These are phyloP conservation scores for Naematelia encephala DNA, from an alignment of 768 basidiomycete genomes.

Conservation along the genomic window DNA sequence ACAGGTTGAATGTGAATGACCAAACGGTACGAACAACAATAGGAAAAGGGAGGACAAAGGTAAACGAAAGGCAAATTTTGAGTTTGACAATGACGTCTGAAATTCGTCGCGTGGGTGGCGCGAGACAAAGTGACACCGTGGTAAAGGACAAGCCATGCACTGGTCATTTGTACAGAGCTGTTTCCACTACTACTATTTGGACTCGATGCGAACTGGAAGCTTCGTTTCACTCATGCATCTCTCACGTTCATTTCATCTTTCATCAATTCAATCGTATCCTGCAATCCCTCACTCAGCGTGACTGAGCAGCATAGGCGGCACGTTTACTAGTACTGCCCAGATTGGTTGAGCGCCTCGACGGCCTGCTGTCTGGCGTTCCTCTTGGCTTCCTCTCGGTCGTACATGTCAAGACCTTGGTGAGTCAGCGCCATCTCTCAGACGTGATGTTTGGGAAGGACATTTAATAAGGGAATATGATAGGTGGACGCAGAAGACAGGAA, in stretches of 20 bases:
- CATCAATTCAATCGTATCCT: background rate
- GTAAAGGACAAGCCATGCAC: no score
- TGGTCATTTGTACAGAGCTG: no score
- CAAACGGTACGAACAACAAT: background rate
- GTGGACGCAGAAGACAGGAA: no score
- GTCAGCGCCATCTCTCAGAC: no score
- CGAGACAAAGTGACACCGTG: no score
- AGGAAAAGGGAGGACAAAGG: background rate
- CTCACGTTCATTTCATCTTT: background rate
- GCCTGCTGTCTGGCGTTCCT: slow-evolving; percentile 41
- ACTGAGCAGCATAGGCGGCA: no score
- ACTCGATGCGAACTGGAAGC: no score
- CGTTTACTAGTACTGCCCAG: slow-evolving; percentile 31
- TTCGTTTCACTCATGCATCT: background rate
- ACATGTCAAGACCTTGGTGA: slow-evolving; percentile 48
- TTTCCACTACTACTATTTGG: no score
- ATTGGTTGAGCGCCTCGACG: slow-evolving; percentile 34
- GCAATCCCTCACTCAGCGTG: no score
- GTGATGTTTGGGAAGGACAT: no score
- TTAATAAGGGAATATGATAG: no score
- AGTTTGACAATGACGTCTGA: background rate
- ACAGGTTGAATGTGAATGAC: background rate
- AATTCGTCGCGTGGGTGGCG: no score
- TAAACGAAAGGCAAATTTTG: background rate
- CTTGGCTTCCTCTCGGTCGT: slow-evolving; percentile 47